Evolutionary conservation across 208 protist species (phyloP).

Genomic region (Leishmania mexicana): DNA sequence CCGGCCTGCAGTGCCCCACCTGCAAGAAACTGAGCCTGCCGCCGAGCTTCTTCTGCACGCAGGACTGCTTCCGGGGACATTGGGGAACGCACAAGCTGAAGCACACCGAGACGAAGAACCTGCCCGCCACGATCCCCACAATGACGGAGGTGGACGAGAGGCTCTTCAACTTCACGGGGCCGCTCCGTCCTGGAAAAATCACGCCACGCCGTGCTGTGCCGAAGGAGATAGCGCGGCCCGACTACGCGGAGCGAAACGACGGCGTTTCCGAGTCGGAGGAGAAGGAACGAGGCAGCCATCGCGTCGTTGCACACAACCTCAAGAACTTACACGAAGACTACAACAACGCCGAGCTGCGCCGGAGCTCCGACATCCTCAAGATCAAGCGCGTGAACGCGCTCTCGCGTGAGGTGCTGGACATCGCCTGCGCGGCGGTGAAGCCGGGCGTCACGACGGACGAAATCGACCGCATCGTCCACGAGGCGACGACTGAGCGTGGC

Average conservation of each 20-base stretch:
- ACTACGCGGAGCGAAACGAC: slow-evolving; percentile 89
- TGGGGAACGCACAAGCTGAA: slow-evolving; percentile 87
- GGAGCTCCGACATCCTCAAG: slow-evolving; percentile 70
- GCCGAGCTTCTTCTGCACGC: slow-evolving; percentile 89
- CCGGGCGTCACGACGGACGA: slow-evolving; percentile 98
- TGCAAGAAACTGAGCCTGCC: slow-evolving; percentile 92
- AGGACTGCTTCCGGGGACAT: slow-evolving; percentile 90
- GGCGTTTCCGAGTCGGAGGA: slow-evolving; percentile 79
- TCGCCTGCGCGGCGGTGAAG: slow-evolving; percentile 87
- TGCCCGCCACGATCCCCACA: slow-evolving; percentile 80
- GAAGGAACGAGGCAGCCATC: slow-evolving; percentile 63
- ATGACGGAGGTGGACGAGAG: slow-evolving; percentile 78
- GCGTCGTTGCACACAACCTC: slow-evolving; percentile 74
- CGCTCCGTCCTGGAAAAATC: slow-evolving; percentile 84
- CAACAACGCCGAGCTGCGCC: slow-evolving; percentile 79
- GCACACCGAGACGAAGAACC: slow-evolving; percentile 68
- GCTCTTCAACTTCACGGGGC: slow-evolving; percentile 83
- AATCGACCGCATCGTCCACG: slow-evolving; percentile 95
- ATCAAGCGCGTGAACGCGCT: slow-evolving; percentile 91
- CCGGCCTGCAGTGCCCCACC: slow-evolving; percentile 88
- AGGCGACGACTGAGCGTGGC: slow-evolving; percentile 87
- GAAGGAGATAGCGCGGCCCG: slow-evolving; percentile 65
- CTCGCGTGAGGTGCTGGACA: slow-evolving; percentile 95
- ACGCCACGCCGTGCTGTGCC: slow-evolving; percentile 84
- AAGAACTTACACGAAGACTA: slow-evolving; percentile 80